phyloP scores from a whole-genome alignment of 257 asterid genomes.

The Knoxia roxburghii region DNA sequence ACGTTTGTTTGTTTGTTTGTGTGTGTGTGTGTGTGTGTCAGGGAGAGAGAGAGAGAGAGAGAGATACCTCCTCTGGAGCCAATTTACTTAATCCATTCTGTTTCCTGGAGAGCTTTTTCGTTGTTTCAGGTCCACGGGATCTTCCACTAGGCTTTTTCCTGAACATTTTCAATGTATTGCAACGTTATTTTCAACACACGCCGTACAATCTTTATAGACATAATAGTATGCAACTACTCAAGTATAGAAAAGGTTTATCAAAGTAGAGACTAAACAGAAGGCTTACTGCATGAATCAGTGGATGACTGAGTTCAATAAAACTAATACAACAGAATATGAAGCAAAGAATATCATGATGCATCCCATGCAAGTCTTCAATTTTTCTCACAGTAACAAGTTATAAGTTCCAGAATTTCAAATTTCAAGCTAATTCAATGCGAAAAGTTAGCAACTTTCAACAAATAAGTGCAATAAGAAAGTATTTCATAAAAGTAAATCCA shows the following conservation, averaged over 20 bases:
- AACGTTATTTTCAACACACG: background rate
- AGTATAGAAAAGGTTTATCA: background rate
- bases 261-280: background rate
- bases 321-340: background rate
- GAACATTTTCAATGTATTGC: slow-evolving; percentile 4
- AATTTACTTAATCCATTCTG: slow-evolving; percentile 57
- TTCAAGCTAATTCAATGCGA: background rate
- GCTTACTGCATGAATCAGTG: background rate
- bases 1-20: no score
- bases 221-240: background rate
- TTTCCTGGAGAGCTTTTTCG: slow-evolving; percentile 61
- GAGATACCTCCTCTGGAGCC: slow-evolving; percentile 70
- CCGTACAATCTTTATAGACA: background rate
- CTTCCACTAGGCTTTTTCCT: slow-evolving; percentile 64
- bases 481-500: background rate
- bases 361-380: background rate
- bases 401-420: background rate
- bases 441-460: no score
- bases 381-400: background rate
- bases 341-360: background rate
- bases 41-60: slow-evolving; percentile 10
- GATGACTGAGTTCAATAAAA: background rate
- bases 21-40: background rate
- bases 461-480: background rate
- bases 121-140: slow-evolving; percentile 68